Percentiles rank a stretch among this genome's conserved stretches.
phyloP scores from a whole-genome alignment of 164 flowering plant species.

The Aristolochia fimbriata region DNA sequence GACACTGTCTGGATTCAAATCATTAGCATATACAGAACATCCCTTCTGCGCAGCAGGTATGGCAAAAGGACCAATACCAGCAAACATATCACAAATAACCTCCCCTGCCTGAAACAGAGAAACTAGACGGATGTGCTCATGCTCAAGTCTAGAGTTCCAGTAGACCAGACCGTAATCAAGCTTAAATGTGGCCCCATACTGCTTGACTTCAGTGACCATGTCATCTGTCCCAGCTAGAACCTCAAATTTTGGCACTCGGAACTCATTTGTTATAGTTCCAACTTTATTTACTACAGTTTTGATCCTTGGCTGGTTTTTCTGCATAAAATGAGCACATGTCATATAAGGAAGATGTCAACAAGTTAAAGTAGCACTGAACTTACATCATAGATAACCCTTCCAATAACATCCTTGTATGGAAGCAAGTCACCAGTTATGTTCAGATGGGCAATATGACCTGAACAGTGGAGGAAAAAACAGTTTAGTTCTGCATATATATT shows the following conservation, averaged over 20 bases:
- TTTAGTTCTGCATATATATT: not conserved
- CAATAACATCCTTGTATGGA: constrained; percentile 81
- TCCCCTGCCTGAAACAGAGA: constrained; percentile 74
- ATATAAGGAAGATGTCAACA: not conserved
- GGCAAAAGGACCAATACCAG: constrained; percentile 96
- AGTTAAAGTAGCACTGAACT: not conserved
- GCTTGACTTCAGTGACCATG: constrained; percentile 94
- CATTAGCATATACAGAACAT: constrained; percentile 89
- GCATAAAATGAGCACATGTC: constrained; percentile 8
- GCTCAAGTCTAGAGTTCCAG: constrained; percentile 98
- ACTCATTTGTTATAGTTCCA: constrained; percentile 89
- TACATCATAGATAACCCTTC: constrained; percentile 96
- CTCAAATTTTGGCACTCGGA: constrained; percentile 92
- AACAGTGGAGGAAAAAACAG: constrained; percentile 10
- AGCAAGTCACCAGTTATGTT: constrained; percentile 81
- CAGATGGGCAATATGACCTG: constrained; percentile 98
- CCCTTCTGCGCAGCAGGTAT: constrained; percentile 97
- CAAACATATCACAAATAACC: constrained; percentile 89
- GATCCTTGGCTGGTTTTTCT: constrained; percentile 95
- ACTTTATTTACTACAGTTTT: constrained; percentile 89
- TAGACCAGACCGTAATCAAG: constrained; percentile 91
- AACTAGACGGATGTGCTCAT: constrained; percentile 80
- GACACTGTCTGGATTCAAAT: constrained; percentile 81
- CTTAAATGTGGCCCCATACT: constrained; percentile 90
- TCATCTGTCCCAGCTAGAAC: constrained; percentile 69